Evolutionary conservation across 2,329 filamentous ascomycete species (phyloP), one percentile per base, ranked within the genome.

Genomic region (Leptodontidium sp.): DNA sequence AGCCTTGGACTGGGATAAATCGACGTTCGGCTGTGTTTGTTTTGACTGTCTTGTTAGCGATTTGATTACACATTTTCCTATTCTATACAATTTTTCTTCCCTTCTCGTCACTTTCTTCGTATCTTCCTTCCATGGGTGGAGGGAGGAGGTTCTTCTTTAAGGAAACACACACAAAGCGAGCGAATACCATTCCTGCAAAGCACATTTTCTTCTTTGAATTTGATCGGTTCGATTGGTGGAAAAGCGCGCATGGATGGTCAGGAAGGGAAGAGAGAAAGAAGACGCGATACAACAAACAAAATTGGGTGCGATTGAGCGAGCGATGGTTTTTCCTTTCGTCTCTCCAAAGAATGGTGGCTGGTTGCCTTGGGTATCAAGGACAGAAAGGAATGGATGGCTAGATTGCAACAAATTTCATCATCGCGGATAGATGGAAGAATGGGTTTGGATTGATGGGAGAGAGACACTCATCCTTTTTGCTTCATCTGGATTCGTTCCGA

Each of bases 41-140:
- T 32, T 24, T 71, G 67, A 70, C 68, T 69, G 66, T 68, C 68
- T 69, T 71, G 69, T 76, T 75, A 74, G 72, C 73, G 73, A 70
- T 68, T 70, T 75, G 64, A 32, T 68, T 71, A 49, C 17, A 63
- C 11, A 45, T 26, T 66, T 61, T 45, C 40, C 24, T 61, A 38
- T 64, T 47, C 43, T 59, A 57, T 45, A 65, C 55, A 15, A 50
- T 38, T 53, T 52, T 63, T 26, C 65, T 69, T 67, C 43, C 64
- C 32, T 71, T 59, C 35, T 65, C 29, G 29, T 32, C 49, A 64
- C 59, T 55, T 66, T 70, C 59, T 67, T 55, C 57, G 29, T 32
- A 49, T 57, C 43, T 32, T 26, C 21, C 52, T 63, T 49, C 47
- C 53, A 50, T 21, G 45, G 49, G 61, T 38, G 32, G 61, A 14